phyloP scores from a whole-genome alignment of 2,329 filamentous ascomycete genomes.

The Colletotrichum shisoi region DNA sequence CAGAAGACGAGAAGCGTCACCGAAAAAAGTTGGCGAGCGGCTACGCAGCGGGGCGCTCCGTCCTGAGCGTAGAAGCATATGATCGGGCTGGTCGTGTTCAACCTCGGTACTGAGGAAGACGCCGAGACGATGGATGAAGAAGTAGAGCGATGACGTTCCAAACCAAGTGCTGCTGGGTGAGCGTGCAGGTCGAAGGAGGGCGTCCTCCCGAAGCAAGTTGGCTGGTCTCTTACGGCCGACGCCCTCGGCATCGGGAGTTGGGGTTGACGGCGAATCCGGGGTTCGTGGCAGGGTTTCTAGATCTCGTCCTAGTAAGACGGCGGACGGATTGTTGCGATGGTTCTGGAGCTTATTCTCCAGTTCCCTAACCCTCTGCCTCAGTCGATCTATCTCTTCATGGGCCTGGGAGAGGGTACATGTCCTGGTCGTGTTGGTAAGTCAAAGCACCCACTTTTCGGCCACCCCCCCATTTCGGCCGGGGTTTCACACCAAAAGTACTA shows the following conservation, averaged over 20 bases:
- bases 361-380: conserved; percentile 46
- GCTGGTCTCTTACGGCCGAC: not conserved
- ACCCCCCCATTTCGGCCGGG: too few species aligned
- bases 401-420: conserved; percentile 45
- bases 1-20: conserved; percentile 28
- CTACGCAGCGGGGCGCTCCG: not conserved
- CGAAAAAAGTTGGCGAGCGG: not conserved
- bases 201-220: conserved; percentile 49
- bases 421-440: conserved; percentile 45
- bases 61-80: conserved; percentile 39
- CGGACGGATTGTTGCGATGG: conserved; percentile 13
- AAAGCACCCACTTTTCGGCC: too few species aligned
- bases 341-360: conserved; percentile 45
- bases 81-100: conserved; percentile 45
- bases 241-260: not conserved
- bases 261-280: conserved; percentile 24
- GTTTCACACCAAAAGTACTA: too few species aligned
- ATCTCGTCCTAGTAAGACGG: not conserved
- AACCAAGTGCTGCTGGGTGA: conserved; percentile 51
- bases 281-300: not conserved
- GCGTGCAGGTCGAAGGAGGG: conserved; percentile 48
- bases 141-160: conserved; percentile 54
- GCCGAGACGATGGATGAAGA: conserved; percentile 53
- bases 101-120: conserved; percentile 48
- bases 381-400: conserved; percentile 49